Evolutionary conservation across 306 rosid genomes (phyloP).

Genomic region (Hippophae tibetana): DNA sequence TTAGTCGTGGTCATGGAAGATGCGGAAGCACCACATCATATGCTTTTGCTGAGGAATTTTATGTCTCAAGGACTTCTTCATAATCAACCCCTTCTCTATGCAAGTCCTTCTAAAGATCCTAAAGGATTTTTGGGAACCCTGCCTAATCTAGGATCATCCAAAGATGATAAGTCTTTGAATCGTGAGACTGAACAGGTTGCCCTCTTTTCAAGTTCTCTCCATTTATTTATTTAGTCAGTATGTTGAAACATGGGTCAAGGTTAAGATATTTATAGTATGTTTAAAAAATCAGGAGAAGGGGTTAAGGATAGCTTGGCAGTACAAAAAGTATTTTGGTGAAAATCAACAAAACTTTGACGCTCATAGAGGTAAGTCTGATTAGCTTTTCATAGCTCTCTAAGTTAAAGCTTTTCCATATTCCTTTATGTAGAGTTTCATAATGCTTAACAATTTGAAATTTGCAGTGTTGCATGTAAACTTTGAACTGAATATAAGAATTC

Average conservation of each 20-base stretch:
- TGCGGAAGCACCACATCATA: slow-evolving; percentile 94
- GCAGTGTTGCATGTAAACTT: too few species aligned
- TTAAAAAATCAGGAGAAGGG: slow-evolving; percentile 54
- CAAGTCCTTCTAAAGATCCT: slow-evolving; percentile 72
- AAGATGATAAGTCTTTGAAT: slow-evolving; percentile 47
- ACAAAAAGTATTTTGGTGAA: slow-evolving; percentile 76
- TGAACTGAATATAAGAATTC: too few species aligned
- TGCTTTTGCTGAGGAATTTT: slow-evolving; percentile 86
- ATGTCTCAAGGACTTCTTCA: slow-evolving; percentile 88
- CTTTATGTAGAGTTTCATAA: background rate
- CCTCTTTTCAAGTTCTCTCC: slow-evolving; percentile 9
- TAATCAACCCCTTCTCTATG: slow-evolving; percentile 74
- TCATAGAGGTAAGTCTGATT: slow-evolving; percentile 35
- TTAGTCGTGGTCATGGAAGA: slow-evolving; percentile 88
- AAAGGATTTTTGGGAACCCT: slow-evolving; percentile 80
- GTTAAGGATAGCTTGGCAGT: slow-evolving; percentile 33
- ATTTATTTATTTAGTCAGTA: slow-evolving; percentile 1
- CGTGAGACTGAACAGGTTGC: slow-evolving; percentile 41
- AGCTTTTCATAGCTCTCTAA: background rate
- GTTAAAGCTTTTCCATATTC: background rate
- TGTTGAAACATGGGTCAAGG: slow-evolving; percentile 8
- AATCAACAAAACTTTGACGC: slow-evolving; percentile 36
- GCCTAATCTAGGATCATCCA: slow-evolving; percentile 51
- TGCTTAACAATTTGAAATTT: background rate
- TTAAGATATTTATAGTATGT: slow-evolving; percentile 10